phyloP scores from a whole-genome alignment of 2,329 filamentous ascomycete species.

The Fusarium liriodendri region DNA sequence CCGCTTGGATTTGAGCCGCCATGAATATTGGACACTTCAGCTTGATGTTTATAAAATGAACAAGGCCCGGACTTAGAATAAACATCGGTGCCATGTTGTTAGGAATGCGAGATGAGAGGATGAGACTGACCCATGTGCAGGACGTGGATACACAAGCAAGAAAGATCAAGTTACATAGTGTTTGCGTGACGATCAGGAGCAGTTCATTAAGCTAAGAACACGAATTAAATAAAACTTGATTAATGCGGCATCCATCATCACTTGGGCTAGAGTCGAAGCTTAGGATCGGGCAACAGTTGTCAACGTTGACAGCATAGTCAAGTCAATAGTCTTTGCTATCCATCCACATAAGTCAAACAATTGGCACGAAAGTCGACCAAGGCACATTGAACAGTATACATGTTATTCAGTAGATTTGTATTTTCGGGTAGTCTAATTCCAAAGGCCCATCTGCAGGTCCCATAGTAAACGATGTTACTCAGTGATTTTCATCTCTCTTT shows the following conservation, averaged over 20 bases:
- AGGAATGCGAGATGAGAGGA: background rate
- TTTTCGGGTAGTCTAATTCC: conserved; percentile 22
- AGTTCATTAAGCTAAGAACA: background rate
- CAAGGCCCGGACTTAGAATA: background rate
- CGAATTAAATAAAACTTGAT: background rate
- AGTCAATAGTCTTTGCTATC: background rate
- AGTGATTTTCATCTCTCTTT: conserved; percentile 4
- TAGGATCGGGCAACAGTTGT: background rate
- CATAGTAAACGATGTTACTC: conserved; percentile 1
- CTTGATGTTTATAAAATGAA: background rate
- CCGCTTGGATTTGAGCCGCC: background rate
- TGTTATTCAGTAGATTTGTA: conserved; percentile 27
- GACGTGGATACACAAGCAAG: background rate
- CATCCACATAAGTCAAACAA: background rate
- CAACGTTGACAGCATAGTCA: background rate
- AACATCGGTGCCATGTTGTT: background rate
- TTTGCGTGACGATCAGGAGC: background rate
- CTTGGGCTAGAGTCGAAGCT: background rate
- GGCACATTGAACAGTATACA: background rate
- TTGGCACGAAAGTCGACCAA: background rate
- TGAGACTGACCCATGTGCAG: background rate
- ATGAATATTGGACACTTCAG: background rate
- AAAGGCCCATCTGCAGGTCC: background rate
- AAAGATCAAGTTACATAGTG: background rate
- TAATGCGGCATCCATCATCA: background rate